phyloP scores from a whole-genome alignment of 768 basidiomycete species.

The Macrolepiota albuminosa region DNA sequence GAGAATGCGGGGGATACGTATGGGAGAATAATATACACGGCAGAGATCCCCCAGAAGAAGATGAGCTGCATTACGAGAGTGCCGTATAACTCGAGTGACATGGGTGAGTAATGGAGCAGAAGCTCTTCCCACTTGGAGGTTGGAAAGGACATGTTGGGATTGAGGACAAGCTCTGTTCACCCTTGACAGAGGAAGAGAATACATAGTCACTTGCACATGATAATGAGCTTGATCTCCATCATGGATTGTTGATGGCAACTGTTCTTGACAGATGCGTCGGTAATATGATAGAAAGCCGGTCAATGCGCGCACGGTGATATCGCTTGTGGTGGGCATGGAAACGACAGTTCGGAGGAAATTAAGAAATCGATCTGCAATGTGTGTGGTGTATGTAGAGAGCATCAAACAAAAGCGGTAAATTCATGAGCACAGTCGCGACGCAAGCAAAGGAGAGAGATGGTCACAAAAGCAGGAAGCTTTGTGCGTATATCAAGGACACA shows the following conservation, averaged over 20 bases:
- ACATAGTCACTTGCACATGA: neutral
- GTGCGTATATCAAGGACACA: neutral
- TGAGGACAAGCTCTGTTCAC: neutral
- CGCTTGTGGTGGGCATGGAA: too few species aligned
- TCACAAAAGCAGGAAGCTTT: neutral
- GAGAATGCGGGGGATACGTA: constrained; percentile 20
- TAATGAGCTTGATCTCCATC: neutral
- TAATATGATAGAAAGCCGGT: neutral
- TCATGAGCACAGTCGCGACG: neutral
- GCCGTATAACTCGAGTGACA: constrained; percentile 20
- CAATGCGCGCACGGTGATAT: neutral
- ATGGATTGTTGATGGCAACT: neutral
- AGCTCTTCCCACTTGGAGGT: constrained; percentile 7
- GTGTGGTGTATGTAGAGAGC: too few species aligned
- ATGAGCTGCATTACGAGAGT: constrained; percentile 18
- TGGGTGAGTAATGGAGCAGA: constrained; percentile 11
- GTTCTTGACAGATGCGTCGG: neutral
- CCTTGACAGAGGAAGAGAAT: neutral
- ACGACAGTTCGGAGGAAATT: too few species aligned
- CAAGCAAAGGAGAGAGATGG: neutral
- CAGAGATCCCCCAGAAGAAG: constrained; percentile 22
- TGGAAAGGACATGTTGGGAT: neutral
- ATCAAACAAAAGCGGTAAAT: neutral
- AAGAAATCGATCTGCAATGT: too few species aligned
- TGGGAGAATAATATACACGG: constrained; percentile 19